Percentiles rank a stretch among this genome's conserved stretches.
Evolutionary conservation across 768 basidiomycete species (phyloP).

Genomic region (Suillus paluster): DNA sequence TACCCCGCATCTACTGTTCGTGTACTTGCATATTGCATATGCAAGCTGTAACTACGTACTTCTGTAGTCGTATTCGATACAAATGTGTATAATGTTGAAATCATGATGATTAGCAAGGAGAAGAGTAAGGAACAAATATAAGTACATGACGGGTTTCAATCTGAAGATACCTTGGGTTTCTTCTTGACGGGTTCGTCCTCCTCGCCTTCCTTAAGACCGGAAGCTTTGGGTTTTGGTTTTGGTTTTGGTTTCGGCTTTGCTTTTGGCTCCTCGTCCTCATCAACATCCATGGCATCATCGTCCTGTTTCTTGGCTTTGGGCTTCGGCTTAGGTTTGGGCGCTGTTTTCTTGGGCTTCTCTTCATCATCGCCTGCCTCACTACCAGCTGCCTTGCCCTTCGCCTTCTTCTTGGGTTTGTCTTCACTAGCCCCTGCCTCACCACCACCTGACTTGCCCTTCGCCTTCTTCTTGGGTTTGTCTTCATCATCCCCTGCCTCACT

Average conservation of each 20-base stretch:
- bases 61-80: neutral
- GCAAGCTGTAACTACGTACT: constrained; percentile 1
- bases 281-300: constrained; percentile 54
- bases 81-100: constrained; percentile 1
- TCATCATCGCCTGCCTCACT: constrained; percentile 42
- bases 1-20: neutral
- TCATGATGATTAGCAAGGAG: neutral
- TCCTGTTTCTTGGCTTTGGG: constrained; percentile 46
- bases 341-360: constrained; percentile 49
- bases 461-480: constrained; percentile 50
- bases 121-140: neutral
- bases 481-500: constrained; percentile 46
- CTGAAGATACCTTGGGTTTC: constrained; percentile 62
- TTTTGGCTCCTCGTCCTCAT: constrained; percentile 36
- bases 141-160: neutral
- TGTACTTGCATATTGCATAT: neutral
- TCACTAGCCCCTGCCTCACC: constrained; percentile 41
- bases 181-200: constrained; percentile 71
- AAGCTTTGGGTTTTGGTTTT: constrained; percentile 46
- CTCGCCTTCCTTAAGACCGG: constrained; percentile 36
- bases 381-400: constrained; percentile 39
- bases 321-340: constrained; percentile 48
- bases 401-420: constrained; percentile 50
- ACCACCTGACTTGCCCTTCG: constrained; percentile 38
- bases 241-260: constrained; percentile 44